A percentile compares a stretch with the other conserved stretches of the same genome.
These are phyloP conservation scores for Quercus aquifolioides DNA, from an alignment of 306 rosid genomes.

Conservation along the genomic window DNA sequence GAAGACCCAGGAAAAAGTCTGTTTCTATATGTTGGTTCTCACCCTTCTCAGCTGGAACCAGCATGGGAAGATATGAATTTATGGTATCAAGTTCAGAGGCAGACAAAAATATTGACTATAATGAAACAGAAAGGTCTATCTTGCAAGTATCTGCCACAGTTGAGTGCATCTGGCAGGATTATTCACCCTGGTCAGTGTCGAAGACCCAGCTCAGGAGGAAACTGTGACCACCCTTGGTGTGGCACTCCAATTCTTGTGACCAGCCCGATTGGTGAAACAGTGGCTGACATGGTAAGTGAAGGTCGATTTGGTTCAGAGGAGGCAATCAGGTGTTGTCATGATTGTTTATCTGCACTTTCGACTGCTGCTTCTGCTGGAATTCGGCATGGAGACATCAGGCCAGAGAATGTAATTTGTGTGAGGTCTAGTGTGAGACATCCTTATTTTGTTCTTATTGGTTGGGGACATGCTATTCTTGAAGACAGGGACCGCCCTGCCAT, in stretches of 20 bases:
- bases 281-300: slow-evolving; percentile 57
- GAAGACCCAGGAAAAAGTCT: slow-evolving; percentile 77
- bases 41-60: slow-evolving; percentile 83
- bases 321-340: slow-evolving; percentile 88
- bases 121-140: slow-evolving; percentile 89
- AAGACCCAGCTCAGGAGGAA: slow-evolving; percentile 83
- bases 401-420: slow-evolving; percentile 81
- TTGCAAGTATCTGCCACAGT: slow-evolving; percentile 78
- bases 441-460: slow-evolving; percentile 75
- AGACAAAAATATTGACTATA: slow-evolving; percentile 78
- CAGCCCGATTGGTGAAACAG: slow-evolving; percentile 89
- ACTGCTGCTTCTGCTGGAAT: slow-evolving; percentile 75
- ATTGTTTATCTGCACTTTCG: slow-evolving; percentile 90
- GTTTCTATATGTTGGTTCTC: slow-evolving; percentile 84
- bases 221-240: slow-evolving; percentile 96
- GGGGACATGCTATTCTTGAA: slow-evolving; percentile 98
- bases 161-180: slow-evolving; percentile 91
- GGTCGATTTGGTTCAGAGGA: slow-evolving; percentile 75
- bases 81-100: slow-evolving; percentile 99
- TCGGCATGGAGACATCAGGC: slow-evolving; percentile 91
- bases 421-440: slow-evolving; percentile 54
- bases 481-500: slow-evolving; percentile 95
- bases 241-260: slow-evolving; percentile 95
- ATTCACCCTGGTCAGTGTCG: slow-evolving; percentile 90
- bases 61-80: slow-evolving; percentile 99